phyloP scores from a whole-genome alignment of 495 filamentous ascomycete genomes.

The Hypoxylon trugodes region DNA sequence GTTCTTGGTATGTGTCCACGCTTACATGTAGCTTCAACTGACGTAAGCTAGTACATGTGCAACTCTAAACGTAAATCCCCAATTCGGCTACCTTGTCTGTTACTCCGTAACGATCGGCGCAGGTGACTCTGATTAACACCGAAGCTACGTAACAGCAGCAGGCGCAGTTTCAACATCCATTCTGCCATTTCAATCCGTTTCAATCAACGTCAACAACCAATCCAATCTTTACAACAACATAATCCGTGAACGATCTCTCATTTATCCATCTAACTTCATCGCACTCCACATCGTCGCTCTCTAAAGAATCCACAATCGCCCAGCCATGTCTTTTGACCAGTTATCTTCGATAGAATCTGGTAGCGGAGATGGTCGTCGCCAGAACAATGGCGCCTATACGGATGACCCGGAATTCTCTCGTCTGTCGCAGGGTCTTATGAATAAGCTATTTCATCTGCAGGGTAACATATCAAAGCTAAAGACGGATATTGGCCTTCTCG shows the following conservation, averaged over 20 bases:
- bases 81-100: conserved; percentile 25
- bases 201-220: not conserved
- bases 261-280: conserved; percentile 7
- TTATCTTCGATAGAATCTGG: conserved; percentile 81
- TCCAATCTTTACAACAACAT: conserved; percentile 1
- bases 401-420: conserved; percentile 94
- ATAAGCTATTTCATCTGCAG: conserved; percentile 86
- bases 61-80: not conserved
- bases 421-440: conserved; percentile 80
- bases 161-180: not conserved
- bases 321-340: conserved; percentile 89
- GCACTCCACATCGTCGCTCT: not conserved
- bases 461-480: conserved; percentile 83
- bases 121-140: conserved; percentile 19
- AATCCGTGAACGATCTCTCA: conserved; percentile 4
- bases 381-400: conserved; percentile 68
- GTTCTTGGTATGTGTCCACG: no score
- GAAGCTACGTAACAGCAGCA: conserved; percentile 2
- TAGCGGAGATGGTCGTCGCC: conserved; percentile 48
- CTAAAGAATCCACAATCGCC: conserved; percentile 8
- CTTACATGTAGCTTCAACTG: conserved; percentile 1
- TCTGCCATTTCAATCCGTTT: no score
- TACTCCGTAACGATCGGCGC: conserved; percentile 1
- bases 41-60: conserved; percentile 15
- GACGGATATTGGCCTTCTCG: conserved; percentile 82